phyloP scores from a whole-genome alignment of 2,329 filamentous ascomycete genomes.

The Stachybotrys chlorohalonatus region DNA sequence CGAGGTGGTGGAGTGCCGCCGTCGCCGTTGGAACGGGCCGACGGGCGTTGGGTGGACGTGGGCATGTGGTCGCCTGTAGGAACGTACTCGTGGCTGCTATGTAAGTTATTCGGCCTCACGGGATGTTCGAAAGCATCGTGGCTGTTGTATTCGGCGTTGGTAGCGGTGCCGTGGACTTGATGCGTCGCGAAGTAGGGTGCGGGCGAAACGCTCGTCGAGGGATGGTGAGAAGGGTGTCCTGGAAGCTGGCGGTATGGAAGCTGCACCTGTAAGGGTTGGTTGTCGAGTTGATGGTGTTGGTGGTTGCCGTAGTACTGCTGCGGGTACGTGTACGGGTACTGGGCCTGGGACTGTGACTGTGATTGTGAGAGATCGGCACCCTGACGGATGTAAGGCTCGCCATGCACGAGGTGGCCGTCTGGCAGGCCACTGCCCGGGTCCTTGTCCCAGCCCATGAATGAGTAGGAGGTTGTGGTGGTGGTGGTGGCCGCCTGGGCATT shows the following conservation, averaged over 20 bases:
- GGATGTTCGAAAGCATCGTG: background rate
- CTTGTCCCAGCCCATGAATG: slow-evolving; percentile 16
- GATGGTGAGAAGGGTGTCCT: background rate
- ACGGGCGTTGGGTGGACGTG: slow-evolving; percentile 31
- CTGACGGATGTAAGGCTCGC: background rate
- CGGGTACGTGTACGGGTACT: background rate
- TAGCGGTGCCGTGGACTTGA: background rate
- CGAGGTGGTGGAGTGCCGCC: slow-evolving; percentile 39
- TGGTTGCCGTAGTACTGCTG: background rate
- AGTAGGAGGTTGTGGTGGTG: slow-evolving; percentile 23
- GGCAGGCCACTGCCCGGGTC: slow-evolving; percentile 20
- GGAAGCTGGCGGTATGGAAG: background rate
- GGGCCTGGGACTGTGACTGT: background rate
- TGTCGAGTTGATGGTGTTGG: background rate
- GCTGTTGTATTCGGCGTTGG: background rate
- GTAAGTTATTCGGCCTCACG: background rate
- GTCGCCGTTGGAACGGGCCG: slow-evolving; percentile 41
- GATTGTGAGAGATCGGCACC: background rate
- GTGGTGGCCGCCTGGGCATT: slow-evolving; percentile 35
- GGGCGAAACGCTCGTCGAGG: slow-evolving; percentile 8
- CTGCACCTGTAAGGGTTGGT: background rate
- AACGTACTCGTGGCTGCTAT: slow-evolving; percentile 13
- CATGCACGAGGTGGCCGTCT: slow-evolving; percentile 1
- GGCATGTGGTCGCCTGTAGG: slow-evolving; percentile 20
- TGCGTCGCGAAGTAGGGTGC: slow-evolving; percentile 14